A percentile compares a stretch with the other conserved stretches of the same genome.
phyloP scores from a whole-genome alignment of 306 rosid genomes.

The Fragaria ananassa region DNA sequence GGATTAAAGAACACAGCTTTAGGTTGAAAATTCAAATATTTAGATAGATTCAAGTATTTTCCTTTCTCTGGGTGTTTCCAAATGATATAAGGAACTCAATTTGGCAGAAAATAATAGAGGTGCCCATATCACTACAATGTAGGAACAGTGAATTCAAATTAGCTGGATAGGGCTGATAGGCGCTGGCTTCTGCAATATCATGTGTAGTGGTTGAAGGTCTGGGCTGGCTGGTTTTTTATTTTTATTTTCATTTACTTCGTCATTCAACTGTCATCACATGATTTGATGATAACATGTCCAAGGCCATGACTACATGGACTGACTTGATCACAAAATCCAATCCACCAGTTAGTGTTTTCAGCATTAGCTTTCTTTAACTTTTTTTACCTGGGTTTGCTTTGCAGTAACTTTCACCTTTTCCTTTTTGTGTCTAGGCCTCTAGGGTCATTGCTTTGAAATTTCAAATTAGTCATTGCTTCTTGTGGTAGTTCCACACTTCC shows the following conservation, averaged over 20 bases:
- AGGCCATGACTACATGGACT: neutral
- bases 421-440: neutral
- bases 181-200: constrained; percentile 8
- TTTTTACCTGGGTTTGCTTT: neutral
- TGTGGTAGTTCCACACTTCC: neutral
- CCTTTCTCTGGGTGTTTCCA: neutral
- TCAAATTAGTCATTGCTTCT: neutral
- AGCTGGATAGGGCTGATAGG: neutral
- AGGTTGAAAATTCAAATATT: neutral
- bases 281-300: neutral
- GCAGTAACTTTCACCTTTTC: neutral
- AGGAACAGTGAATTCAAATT: constrained; percentile 5
- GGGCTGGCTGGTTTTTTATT: neutral
- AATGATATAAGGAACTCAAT: neutral
- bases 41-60: neutral
- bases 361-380: neutral
- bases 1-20: neutral
- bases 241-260: neutral
- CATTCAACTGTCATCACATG: neutral
- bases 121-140: neutral
- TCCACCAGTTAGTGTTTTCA: neutral
- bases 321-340: neutral
- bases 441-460: neutral
- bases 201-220: neutral
- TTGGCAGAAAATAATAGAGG: constrained; percentile 2